phyloP scores from a whole-genome alignment of 192 early-diverging fungal genomes.

The Phycomyces blakesleeanus region DNA sequence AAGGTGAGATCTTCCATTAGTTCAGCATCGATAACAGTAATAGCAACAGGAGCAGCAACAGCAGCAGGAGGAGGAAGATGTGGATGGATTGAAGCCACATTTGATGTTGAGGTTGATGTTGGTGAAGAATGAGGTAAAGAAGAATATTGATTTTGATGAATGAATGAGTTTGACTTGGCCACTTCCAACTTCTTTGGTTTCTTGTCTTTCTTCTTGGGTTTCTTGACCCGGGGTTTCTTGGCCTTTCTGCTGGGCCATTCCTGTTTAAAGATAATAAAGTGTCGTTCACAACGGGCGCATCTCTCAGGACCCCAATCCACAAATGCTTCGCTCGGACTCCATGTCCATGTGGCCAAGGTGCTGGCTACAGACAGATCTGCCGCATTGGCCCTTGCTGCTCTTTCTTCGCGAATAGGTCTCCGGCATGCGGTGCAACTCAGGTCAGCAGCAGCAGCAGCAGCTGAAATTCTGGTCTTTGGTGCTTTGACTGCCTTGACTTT shows the following conservation, averaged over 20 bases:
- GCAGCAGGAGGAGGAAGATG: background rate
- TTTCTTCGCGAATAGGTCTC: conserved; percentile 15
- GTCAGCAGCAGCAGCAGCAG: too few species aligned
- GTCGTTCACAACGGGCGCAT: conserved; percentile 27
- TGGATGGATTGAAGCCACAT: too few species aligned
- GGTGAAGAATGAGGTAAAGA: too few species aligned
- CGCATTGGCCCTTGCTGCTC: conserved; percentile 6
- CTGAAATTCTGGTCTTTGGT: background rate
- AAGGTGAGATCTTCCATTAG: background rate
- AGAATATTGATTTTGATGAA: too few species aligned
- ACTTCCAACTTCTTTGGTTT: conserved; percentile 1
- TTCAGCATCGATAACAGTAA: background rate
- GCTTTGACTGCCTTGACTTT: too few species aligned
- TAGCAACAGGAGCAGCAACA: background rate
- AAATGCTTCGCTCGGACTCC: conserved; percentile 26
- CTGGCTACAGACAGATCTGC: conserved; percentile 8
- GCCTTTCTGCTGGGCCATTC: conserved; percentile 28
- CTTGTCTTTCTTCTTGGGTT: background rate
- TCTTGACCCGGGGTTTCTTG: conserved; percentile 8
- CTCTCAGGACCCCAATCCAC: conserved; percentile 23
- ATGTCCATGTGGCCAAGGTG: conserved; percentile 29
- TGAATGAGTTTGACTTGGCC: background rate
- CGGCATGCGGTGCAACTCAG: conserved; percentile 22
- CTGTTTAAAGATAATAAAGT: conserved; percentile 23
- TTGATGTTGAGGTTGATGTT: too few species aligned